phyloP scores from a whole-genome alignment of 441 rosid species.

The Brassica balearica region DNA sequence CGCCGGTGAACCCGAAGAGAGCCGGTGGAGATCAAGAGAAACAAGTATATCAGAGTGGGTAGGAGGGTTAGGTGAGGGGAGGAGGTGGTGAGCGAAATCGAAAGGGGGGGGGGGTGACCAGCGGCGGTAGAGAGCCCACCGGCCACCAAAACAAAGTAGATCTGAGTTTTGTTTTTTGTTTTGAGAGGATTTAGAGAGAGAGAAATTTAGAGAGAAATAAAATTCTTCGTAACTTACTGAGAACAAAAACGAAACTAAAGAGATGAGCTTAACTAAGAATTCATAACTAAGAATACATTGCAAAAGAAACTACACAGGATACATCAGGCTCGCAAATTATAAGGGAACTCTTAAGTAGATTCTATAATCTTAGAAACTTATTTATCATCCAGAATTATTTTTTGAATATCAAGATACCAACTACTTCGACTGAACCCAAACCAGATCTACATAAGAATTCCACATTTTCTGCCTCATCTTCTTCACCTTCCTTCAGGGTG shows the following conservation, averaged over 20 bases:
- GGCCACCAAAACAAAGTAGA: no score
- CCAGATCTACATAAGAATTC: conserved; percentile 45
- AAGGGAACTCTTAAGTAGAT: conserved; percentile 44
- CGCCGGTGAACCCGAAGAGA: neutral
- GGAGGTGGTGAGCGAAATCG: neutral
- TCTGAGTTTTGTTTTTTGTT: no score
- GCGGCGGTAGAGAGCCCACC: no score
- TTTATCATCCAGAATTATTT: neutral
- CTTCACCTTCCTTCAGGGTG: conserved; percentile 77
- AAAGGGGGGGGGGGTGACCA: no score
- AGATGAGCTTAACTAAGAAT: conserved; percentile 18
- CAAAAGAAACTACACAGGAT: conserved; percentile 20
- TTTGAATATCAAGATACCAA: conserved; percentile 24
- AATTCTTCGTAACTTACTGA: neutral
- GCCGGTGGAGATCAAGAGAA: neutral
- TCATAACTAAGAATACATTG: conserved; percentile 17
- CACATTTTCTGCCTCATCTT: conserved; percentile 29
- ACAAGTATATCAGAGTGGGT: neutral
- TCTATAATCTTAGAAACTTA: conserved; percentile 22
- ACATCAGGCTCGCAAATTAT: conserved; percentile 11
- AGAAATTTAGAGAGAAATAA: no score
- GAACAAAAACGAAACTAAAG: conserved; percentile 7
- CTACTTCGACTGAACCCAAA: conserved; percentile 33
- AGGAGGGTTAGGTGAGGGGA: neutral
- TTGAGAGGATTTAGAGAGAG: no score